A percentile compares a stretch with the other conserved stretches of the same genome.
phyloP scores from a whole-genome alignment of 495 filamentous ascomycete genomes.

The Elaphomyces granulatus region DNA sequence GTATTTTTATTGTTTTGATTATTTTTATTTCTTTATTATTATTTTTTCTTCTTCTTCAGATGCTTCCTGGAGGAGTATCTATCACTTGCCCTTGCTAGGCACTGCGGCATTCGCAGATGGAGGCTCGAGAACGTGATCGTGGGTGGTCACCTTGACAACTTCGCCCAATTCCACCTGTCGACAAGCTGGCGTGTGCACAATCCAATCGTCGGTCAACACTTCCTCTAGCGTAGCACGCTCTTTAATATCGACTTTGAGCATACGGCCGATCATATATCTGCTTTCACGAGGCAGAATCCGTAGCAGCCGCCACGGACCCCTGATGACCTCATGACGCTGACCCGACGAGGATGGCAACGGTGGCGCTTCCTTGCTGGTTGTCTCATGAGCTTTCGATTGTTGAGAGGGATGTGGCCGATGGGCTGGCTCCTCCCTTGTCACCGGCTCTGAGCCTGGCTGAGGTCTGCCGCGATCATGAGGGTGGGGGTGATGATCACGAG shows the following conservation, averaged over 20 bases:
- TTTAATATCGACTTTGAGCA: slow-evolving; percentile 82
- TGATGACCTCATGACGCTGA: slow-evolving; percentile 60
- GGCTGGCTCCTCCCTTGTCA: slow-evolving; percentile 1
- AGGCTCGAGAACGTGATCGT: slow-evolving; percentile 50
- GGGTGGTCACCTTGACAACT: slow-evolving; percentile 38
- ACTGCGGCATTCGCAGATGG: slow-evolving; percentile 31
- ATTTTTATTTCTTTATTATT: neutral
- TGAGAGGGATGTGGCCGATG: slow-evolving; percentile 8
- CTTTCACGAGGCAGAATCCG: slow-evolving; percentile 82
- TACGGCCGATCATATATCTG: slow-evolving; percentile 74
- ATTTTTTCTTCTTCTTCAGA: neutral
- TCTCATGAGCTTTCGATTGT: slow-evolving; percentile 12
- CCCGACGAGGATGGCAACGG: slow-evolving; percentile 22
- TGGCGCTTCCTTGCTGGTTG: slow-evolving; percentile 38
- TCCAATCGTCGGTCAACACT: slow-evolving; percentile 82
- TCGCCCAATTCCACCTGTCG: slow-evolving; percentile 44
- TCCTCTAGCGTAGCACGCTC: slow-evolving; percentile 72
- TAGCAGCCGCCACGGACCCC: slow-evolving; percentile 88
- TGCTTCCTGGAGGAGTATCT: too few relatives aligned
- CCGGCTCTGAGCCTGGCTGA: neutral
- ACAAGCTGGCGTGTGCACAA: slow-evolving; percentile 52
- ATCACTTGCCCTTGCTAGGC: slow-evolving; percentile 28
- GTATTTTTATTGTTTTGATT: too few relatives aligned
- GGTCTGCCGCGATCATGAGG: slow-evolving; percentile 5
- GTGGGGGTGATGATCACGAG: too few relatives aligned